Evolutionary conservation across 169 alveolate genomes (phyloP), one percentile per base, ranked within the genome.

Genomic region (Cryptosporidium andersoni): DNA sequence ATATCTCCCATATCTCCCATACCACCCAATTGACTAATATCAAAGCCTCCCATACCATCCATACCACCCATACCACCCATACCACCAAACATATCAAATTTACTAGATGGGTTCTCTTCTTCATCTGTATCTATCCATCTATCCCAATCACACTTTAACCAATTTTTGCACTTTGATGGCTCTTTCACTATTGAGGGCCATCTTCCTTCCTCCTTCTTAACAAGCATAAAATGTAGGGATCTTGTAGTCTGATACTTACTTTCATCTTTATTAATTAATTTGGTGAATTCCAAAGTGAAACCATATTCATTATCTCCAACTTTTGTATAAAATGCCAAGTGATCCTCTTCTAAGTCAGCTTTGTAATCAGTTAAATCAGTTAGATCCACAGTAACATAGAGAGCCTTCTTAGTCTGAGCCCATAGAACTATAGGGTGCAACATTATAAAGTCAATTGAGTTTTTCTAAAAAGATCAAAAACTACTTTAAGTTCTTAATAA

Each of bases 101-200:
- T 89, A 14, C 58, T 90, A 4, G 74, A 64, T 8, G 64, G 82
- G 36, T 90, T 90, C n/a, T 80, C 91, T 65, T 91, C 94, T n/a
- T 91, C 94, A 64, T 91, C 94, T 34, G 82, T 85, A 48, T 91
- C 94, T 48, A 89, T 88, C 94, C 94, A 91, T 85, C 82, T 91
- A 43, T 80, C 56, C 94, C 94, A 91, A 67, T 91, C 94, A 49
- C 88, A 81, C 14, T 82, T 63, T 53, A 91, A 81, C 88, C 92
- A 89, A 81, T 40, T 60, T 58, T 56, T 91, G 80, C 49, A 81
- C 65, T 80, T 89, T 3, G 60, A 88, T 51, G 53, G 85, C 62
- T 80, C 94, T 47, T 56, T 91, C 82, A 90, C 92, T 82, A 85
- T 82, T 64, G 43, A 85, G 80, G 25, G 60, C 89, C 82, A 74